phyloP scores from a whole-genome alignment of 202 grass and related monocot species.

The Setaria italica region DNA sequence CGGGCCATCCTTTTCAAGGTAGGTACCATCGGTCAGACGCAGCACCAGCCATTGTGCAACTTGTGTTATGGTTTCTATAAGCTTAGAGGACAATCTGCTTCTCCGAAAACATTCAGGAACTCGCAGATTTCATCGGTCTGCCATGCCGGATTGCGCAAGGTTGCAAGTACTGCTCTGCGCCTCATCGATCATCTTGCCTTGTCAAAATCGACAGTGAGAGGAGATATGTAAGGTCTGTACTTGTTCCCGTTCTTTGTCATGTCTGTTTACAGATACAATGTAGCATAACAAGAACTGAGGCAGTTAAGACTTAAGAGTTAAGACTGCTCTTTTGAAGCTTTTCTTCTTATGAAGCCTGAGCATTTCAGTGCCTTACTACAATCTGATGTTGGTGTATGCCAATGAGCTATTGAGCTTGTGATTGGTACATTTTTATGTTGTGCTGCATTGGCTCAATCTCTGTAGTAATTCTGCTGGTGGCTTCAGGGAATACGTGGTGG shows the following conservation, averaged over 20 bases:
- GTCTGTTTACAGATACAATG: neutral
- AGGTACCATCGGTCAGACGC: neutral
- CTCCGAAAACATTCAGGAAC: constrained; percentile 54
- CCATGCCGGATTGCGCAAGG: constrained; percentile 94
- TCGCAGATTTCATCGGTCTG: constrained; percentile 78
- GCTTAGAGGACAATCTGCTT: neutral
- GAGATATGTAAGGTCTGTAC: constrained; percentile 44
- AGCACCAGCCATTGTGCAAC: neutral
- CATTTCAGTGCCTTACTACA: neutral
- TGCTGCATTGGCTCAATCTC: neutral
- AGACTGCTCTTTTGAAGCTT: neutral
- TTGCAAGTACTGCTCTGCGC: constrained; percentile 89
- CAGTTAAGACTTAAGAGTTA: neutral
- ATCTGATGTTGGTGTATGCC: neutral
- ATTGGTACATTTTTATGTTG: neutral
- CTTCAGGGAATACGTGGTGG: constrained; percentile 85
- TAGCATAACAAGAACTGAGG: neutral
- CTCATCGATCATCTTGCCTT: constrained; percentile 83
- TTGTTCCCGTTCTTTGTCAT: neutral
- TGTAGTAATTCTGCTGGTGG: neutral
- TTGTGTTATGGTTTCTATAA: neutral
- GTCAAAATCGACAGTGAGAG: constrained; percentile 65
- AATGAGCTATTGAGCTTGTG: neutral
- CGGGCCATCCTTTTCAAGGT: constrained; percentile 95
- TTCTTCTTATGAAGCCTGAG: constrained; percentile 4